Conservation (phyloP, 176 grass and related monocot species). For the Carex myosuroides region DNA sequence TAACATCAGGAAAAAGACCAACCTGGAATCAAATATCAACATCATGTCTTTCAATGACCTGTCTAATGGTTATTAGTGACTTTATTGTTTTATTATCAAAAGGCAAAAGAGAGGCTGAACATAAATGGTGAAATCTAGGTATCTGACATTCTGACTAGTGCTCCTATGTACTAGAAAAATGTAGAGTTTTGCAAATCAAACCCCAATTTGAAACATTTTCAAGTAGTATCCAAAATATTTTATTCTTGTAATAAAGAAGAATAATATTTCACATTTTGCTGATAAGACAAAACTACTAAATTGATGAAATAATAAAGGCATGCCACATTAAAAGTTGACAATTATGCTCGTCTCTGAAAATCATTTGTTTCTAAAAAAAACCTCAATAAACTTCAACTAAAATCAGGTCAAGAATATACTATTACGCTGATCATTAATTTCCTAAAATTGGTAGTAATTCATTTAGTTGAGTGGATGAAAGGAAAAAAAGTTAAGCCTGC, state of each 20-base stretch:
- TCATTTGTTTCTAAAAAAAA: neutral
- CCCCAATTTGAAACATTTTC: neutral
- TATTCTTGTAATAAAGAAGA: neutral
- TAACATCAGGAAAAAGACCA: conserved; percentile 86
- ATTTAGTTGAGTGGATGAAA: neutral
- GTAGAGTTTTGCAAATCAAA: neutral
- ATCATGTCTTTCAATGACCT: conserved; percentile 6
- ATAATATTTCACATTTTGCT: neutral
- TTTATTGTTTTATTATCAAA: neutral
- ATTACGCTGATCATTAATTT: neutral
- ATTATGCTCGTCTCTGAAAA: neutral
- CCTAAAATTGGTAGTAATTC: neutral
- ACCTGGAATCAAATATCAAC: conserved; percentile 60
- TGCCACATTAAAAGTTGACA: neutral
- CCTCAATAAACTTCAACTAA: neutral
- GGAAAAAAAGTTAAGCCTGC: neutral
- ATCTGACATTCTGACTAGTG: neutral
- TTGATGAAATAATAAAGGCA: neutral
- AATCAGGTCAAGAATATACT: neutral
- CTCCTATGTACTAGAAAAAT: neutral
- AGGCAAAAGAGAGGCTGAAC: neutral
- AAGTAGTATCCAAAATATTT: neutral
- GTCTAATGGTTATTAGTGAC: neutral
- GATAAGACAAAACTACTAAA: neutral
- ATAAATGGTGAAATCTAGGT: neutral